phyloP scores from a whole-genome alignment of 352 stramenopile genomes.

The Phytophthora gonapodyides region DNA sequence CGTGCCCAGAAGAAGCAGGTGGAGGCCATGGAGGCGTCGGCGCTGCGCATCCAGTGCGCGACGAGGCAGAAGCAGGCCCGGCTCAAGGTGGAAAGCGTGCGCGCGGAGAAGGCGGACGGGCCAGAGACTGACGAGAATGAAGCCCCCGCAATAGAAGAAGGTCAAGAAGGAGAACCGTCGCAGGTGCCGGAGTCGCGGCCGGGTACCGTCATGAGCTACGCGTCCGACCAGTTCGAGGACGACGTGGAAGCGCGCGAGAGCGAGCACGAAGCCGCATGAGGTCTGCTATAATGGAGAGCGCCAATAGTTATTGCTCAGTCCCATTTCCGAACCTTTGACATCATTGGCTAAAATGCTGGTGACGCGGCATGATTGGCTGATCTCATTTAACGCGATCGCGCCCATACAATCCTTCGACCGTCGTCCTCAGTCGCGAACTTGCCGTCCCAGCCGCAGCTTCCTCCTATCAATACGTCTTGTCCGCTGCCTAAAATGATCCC shows the following conservation, averaged over 20 bases:
- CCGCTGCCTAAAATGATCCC: conserved; percentile 5
- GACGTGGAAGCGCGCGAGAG: conserved; percentile 35
- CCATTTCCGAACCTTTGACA: too few species aligned
- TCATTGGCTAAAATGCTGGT: too few species aligned
- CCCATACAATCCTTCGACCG: conserved; percentile 7
- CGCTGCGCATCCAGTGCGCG: conserved; percentile 61
- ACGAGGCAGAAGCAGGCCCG: conserved; percentile 53
- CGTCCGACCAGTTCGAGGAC: conserved; percentile 67
- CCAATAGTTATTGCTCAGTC: too few species aligned
- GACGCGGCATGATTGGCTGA: conserved; percentile 4
- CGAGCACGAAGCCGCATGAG: conserved; percentile 9
- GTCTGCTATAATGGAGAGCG: too few species aligned
- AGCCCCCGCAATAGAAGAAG: neutral
- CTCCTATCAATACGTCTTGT: too few species aligned
- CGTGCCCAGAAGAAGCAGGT: conserved; percentile 14
- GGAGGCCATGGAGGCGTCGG: conserved; percentile 25
- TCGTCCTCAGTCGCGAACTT: conserved; percentile 15
- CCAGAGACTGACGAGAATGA: conserved; percentile 5
- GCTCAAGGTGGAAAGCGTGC: conserved; percentile 39
- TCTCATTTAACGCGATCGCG: neutral
- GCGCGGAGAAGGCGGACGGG: conserved; percentile 16
- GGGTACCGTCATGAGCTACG: conserved; percentile 64
- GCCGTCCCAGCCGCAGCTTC: neutral
- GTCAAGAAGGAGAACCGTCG: neutral
- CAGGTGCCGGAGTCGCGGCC: conserved; percentile 28